Conservation (phyloP, 352 stramenopile genomes). For the Pythium phragmiticola region DNA sequence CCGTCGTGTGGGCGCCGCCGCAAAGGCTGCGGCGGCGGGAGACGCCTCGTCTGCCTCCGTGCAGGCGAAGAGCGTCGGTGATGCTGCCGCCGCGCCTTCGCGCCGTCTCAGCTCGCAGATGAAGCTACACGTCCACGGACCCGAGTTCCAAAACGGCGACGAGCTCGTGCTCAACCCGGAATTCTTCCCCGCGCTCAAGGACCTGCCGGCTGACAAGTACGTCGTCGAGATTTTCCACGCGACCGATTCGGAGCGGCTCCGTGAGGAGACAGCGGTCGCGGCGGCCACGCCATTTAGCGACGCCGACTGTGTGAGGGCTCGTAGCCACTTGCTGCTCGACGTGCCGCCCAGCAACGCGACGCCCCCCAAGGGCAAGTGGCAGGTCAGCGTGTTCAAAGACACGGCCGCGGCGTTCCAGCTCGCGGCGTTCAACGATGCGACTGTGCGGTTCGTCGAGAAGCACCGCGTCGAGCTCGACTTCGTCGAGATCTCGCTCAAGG, state of each 20-base stretch:
- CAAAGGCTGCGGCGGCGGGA: constrained; percentile 11
- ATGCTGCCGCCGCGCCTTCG: constrained; percentile 1
- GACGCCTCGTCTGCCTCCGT: not conserved
- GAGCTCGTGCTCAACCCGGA: constrained; percentile 84
- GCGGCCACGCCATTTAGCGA: constrained; percentile 24
- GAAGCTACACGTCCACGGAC: constrained; percentile 80
- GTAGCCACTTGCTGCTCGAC: constrained; percentile 76
- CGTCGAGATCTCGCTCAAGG: constrained; percentile 89
- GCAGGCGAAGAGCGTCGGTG: not conserved
- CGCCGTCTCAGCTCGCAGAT: constrained; percentile 30
- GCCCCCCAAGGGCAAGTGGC: constrained; percentile 73
- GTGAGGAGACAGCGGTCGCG: constrained; percentile 29
- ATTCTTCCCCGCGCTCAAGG: constrained; percentile 70
- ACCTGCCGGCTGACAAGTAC: constrained; percentile 69
- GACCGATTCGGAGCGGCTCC: constrained; percentile 28
- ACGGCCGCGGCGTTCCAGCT: constrained; percentile 72
- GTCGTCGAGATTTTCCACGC: constrained; percentile 83
- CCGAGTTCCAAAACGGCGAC: constrained; percentile 81
- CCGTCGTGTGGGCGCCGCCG: constrained; percentile 14
- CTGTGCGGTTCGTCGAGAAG: constrained; percentile 80
- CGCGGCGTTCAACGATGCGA: constrained; percentile 76
- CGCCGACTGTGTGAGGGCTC: constrained; percentile 26
- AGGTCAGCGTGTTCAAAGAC: constrained; percentile 84
- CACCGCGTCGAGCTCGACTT: constrained; percentile 80
- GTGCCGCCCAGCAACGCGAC: constrained; percentile 62